Evolutionary conservation across 177 flowering plant species (phyloP).

Genomic region (Vitis hybrid): DNA sequence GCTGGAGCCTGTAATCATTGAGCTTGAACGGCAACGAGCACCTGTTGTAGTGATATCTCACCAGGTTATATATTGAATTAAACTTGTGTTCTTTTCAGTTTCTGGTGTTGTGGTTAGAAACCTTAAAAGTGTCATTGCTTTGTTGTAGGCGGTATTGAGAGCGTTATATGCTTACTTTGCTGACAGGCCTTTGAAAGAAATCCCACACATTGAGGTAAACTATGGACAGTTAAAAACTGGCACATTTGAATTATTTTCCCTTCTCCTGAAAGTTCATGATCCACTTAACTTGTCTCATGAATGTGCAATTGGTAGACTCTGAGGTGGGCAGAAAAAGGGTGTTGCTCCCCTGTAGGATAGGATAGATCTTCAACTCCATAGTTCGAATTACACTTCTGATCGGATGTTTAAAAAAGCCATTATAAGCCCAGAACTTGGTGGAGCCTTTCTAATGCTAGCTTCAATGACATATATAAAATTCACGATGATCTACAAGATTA

Average conservation of each 20-base stretch:
- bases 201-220: conserved; percentile 94
- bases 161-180: conserved; percentile 98
- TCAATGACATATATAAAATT: too few relatives aligned
- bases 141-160: conserved; percentile 85
- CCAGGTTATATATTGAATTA: conserved; percentile 50
- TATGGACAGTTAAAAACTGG: not conserved
- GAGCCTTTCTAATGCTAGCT: too few relatives aligned
- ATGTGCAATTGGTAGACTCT: not conserved
- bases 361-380: not conserved
- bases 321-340: too few relatives aligned
- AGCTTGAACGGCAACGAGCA: conserved; percentile 94
- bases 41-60: conserved; percentile 97
- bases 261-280: not conserved
- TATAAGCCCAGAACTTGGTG: too few relatives aligned
- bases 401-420: too few relatives aligned
- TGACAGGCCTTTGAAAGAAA: conserved; percentile 91
- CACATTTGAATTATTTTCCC: not conserved
- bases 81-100: not conserved
- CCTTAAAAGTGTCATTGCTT: not conserved
- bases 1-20: conserved; percentile 97
- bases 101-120: not conserved
- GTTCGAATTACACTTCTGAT: too few relatives aligned
- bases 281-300: not conserved
- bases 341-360: not conserved
- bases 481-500: too few relatives aligned